Evolutionary conservation across 1,284 basidiomycete genomes (phyloP), one percentile per base, ranked within the genome.

Genomic region (Psilocybe mexicana): DNA sequence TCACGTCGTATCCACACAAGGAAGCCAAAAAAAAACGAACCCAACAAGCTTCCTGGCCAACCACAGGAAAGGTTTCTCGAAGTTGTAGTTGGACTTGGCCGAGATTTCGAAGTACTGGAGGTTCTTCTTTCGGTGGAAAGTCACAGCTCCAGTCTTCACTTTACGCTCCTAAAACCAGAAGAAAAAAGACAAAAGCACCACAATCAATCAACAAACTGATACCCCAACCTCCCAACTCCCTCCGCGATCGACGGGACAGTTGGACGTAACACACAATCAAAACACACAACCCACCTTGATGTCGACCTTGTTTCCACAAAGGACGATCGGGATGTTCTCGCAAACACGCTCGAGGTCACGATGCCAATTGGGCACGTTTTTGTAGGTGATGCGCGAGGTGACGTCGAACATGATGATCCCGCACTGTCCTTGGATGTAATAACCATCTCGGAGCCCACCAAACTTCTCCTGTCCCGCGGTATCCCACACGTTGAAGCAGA

Each of bases 361-460:
- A 85, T 98, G 95, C 97, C 97, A 99, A 86, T 99, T 99, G 69
- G 97, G 97, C 43, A 99, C 97, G 78, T 99, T 99, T 86, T 99
- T 99, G 86, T 99, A 99, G 57, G 97, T 99, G 86, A 99, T 99
- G 71, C 97, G 90, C 57, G 96, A 96, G 60, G 97, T 99, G 63
- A 99, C 97, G 74, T 99, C 97, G 80, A 99, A 99, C 97, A 99
- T 99, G 88, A 99, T 99, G 83, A 99, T 99, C 73, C 97, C 97
- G 72, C 96, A 99, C 78, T 99, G 96, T 68, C 97, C 97, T 77
- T 97, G 95, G 74, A 98, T 97, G 80, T 98, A 98, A 80, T 97
- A 97, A 54, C 95, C 95, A 77, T 97, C 95, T 67, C 96, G 93
- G 63, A 98, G 90, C 72, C 95, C 95, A 81, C 96, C 95, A 67